phyloP scores from a whole-genome alignment of 371 early-diverging fungal species.

The Zopfochytrium polystomum region DNA sequence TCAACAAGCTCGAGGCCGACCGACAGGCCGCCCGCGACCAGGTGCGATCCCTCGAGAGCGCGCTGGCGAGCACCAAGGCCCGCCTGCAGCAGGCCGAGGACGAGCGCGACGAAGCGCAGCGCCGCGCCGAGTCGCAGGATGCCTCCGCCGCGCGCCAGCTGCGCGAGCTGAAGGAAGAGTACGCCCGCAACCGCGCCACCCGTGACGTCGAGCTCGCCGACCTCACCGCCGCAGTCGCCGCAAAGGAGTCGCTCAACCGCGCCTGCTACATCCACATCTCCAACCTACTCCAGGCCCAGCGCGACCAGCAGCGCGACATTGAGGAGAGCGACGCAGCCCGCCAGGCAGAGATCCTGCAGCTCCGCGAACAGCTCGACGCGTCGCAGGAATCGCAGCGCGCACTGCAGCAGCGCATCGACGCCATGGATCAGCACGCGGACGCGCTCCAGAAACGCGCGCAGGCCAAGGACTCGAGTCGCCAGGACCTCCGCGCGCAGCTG shows the following conservation, averaged over 20 bases:
- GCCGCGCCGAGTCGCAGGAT: background rate
- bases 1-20: conserved; percentile 7
- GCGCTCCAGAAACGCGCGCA: background rate
- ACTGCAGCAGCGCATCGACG: background rate
- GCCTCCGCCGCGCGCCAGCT: background rate
- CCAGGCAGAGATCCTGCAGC: background rate
- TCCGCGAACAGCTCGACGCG: background rate
- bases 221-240: conserved; percentile 7
- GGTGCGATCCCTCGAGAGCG: background rate
- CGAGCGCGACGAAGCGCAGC: background rate
- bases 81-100: conserved; percentile 8
- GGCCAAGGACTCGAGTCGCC: background rate
- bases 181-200: background rate
- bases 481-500: background rate
- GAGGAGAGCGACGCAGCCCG: background rate
- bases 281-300: background rate
- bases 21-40: background rate
- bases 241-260: conserved; percentile 7
- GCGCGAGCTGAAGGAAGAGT: background rate
- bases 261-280: conserved; percentile 1
- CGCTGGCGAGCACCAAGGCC: background rate
- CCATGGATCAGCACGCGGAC: background rate
- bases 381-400: background rate
- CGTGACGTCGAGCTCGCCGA: conserved; percentile 12
- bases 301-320: background rate